Conservation (phyloP, 371 early-diverging fungal genomes). For the Furculomyces boomerangus region DNA sequence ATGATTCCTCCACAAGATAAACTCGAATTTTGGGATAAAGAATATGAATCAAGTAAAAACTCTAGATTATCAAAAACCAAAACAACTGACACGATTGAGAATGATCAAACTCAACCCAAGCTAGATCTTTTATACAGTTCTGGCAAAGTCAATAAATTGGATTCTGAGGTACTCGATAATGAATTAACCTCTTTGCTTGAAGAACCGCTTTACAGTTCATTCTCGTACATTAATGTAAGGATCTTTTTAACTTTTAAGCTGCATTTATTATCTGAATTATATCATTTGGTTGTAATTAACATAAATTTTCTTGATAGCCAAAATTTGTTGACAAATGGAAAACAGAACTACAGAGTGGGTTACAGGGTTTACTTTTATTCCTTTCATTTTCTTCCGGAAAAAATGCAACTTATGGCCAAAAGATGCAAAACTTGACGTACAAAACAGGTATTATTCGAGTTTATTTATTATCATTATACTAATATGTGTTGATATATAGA, state of each 20-base stretch:
- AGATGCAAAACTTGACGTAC: conserved; percentile 27
- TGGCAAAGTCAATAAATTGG: conserved; percentile 62
- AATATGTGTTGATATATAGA: conserved; percentile 5
- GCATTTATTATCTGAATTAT: not conserved
- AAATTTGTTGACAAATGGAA: conserved; percentile 13
- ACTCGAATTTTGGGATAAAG: too few relatives aligned
- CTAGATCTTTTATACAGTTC: not conserved
- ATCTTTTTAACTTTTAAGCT: not conserved
- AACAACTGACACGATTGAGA: too few relatives aligned
- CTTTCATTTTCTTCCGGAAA: conserved; percentile 22
- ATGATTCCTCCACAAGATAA: too few relatives aligned
- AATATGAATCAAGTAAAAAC: too few relatives aligned
- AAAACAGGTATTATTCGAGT: conserved; percentile 4
- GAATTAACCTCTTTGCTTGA: conserved; percentile 56
- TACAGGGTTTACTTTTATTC: conserved; percentile 20
- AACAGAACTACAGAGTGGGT: conserved; percentile 15
- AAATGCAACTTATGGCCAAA: conserved; percentile 30
- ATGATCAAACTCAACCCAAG: too few relatives aligned
- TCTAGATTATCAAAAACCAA: too few relatives aligned
- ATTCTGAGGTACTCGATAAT: conserved; percentile 62
- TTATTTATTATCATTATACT: conserved; percentile 9
- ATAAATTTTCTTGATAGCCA: conserved; percentile 6
- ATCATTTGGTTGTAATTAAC: not conserved
- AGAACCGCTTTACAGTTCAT: conserved; percentile 47
- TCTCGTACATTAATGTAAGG: conserved; percentile 10